Percentiles rank a stretch among this genome's conserved stretches.
phyloP scores from a whole-genome alignment of 2,329 filamentous ascomycete species.

The Xylariaceae sp. region DNA sequence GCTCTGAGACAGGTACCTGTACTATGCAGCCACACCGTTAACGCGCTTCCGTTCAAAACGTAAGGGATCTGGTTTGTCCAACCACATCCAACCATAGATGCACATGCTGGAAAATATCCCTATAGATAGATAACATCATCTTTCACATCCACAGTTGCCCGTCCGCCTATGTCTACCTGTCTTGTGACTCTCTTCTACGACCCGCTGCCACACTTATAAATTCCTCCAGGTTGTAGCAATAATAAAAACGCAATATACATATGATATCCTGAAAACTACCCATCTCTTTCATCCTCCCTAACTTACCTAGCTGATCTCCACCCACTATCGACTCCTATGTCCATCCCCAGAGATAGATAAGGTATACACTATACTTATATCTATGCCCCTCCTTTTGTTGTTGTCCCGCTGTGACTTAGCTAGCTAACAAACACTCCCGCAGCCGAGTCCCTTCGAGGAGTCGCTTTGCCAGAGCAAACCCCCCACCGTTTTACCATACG shows the following conservation, averaged over 20 bases:
- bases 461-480: slow-evolving; percentile 36
- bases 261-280: neutral
- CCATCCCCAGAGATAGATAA: neutral
- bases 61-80: slow-evolving; percentile 20
- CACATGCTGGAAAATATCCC: slow-evolving; percentile 23
- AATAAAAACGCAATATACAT: neutral
- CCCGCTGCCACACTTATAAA: neutral
- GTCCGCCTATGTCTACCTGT: neutral
- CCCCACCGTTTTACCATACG: slow-evolving; percentile 32
- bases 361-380: neutral
- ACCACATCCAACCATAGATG: slow-evolving; percentile 28
- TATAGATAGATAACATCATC: slow-evolving; percentile 5
- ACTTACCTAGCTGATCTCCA: neutral
- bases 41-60: slow-evolving; percentile 4
- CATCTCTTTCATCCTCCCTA: neutral
- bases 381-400: neutral
- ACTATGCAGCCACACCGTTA: neutral
- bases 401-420: slow-evolving; percentile 13
- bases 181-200: slow-evolving; percentile 11
- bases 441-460: slow-evolving; percentile 36
- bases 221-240: neutral
- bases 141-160: neutral
- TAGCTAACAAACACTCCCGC: slow-evolving; percentile 37
- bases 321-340: too few species aligned
- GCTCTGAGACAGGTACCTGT: neutral